Base-by-base conservation (phyloP, 202 grass and related monocot species). In the Elaeis oleifera region DNA sequence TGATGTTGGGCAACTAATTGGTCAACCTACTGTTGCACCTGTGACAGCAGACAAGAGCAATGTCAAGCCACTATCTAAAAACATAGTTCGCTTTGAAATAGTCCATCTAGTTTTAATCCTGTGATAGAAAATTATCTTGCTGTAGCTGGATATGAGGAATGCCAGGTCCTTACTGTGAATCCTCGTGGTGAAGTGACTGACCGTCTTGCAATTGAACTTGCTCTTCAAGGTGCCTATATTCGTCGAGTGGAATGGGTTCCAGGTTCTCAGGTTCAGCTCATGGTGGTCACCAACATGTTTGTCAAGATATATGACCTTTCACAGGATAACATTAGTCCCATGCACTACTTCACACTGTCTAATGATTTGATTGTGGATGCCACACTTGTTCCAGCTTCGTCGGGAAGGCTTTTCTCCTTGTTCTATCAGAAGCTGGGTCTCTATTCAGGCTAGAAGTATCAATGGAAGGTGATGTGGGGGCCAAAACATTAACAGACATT, bases 281-380 rank as follows among this genome's bases (percentile, higher is more conserved):
- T 94, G 72, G 87, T 97, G 60, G 74, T 88, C 56, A 90, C 92
- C n/a, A 89, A 91, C 77, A 85, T 79, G 92, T 97, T 97, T 89
- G 87, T 91, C 51, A 97, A 91, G 79, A 89, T 97, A 76, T 97
- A 91, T 81, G 92, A 97, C 74, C 79, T 97, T 64, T 97, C 87
- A 23, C 92, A 89, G 65, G 92, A 91, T 59, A 97, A 86, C 52
- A 91, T 97, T 60, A 97, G 92, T 73, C 92, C 92, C 26, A 74
- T 86, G 71, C 87, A 89, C 79, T 97, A 97, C 71, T 97, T 97
- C 79, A 97, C 81, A 51, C 67, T 97, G 18, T 69, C 85, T 72
- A 80, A 97, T 74, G 92, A 91, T 85, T 56, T 76, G 59, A 84
- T 97, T 74, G 77, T 84, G 53, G 92, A 91, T 79, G 84, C 87